Base-by-base conservation (phyloP, 768 basidiomycete genomes). In the Boletus sp. region DNA sequence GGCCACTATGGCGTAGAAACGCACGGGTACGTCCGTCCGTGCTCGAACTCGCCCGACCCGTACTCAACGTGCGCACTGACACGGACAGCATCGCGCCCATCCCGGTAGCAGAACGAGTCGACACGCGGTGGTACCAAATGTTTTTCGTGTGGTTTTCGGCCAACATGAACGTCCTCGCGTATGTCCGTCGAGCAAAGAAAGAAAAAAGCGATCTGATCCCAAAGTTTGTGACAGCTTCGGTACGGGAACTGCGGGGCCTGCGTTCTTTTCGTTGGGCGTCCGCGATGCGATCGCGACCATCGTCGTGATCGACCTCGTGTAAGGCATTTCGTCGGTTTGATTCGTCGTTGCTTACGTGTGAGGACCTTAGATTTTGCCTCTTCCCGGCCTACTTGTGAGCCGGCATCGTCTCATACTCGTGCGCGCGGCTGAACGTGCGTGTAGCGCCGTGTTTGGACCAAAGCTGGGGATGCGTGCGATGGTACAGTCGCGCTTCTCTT, bases 401-500 rank as follows among this genome's bases (percentile, higher is more conserved):
- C 0, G 10, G 4, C 8, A 20, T 18, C 9, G 20, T 9, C 10
- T 52, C 18, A 2, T 42, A 10, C 47, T 4, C 29, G 5, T 5
- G 32, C 15, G 17, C 11, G 29, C 2, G 17, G 39, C 40, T 67
- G n/a, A 53, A 41, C 9, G 7, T 33, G 39, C 11, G 18, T 8
- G 30, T 56, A 81, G 80, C 53, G 77, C 80, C 3, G 77, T 78
- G 2, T 82, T 80, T 48, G 81, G 83, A 0, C 83, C 83, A 2
- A 80, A 80, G 55, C 66, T 81, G 2, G 83, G 83, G 3, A 78
- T 76, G 64, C 76, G 83, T n/a, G 79, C 81, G 14, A 85, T 85
- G 83, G 76, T 83, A 8, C 77, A 81, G 50, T 75, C 80, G 1
- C 73, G 83, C 20, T 85, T 78, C 61, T 79, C 78, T 0, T 81